A percentile compares a stretch with the other conserved stretches of the same genome.
These are phyloP conservation scores for Sporobolomyces pararoseus DNA, from an alignment of 768 basidiomycete species.

Conservation along the genomic window DNA sequence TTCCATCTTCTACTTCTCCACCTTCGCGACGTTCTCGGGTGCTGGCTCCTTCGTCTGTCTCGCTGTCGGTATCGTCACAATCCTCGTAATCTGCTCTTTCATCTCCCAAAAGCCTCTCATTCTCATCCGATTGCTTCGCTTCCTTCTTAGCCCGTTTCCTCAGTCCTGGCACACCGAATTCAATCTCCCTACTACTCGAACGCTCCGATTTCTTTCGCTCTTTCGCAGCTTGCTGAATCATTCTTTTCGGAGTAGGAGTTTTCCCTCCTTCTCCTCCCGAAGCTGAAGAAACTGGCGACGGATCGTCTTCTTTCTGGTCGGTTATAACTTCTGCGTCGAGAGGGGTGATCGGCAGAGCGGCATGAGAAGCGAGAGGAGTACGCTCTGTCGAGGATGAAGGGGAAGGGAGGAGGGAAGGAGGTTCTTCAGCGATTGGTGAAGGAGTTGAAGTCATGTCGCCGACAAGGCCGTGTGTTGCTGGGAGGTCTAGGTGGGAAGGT, in stretches of 20 bases:
- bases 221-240: slow-evolving; percentile 10
- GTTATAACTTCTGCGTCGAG: not conserved
- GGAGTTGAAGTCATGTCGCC: slow-evolving; percentile 1
- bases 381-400: slow-evolving; percentile 7
- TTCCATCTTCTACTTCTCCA: not conserved
- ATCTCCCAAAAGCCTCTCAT: slow-evolving; percentile 1
- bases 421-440: slow-evolving; percentile 6
- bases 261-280: slow-evolving; percentile 17
- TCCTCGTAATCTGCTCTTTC: slow-evolving; percentile 1
- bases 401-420: not conserved
- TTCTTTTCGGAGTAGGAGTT: slow-evolving; percentile 13
- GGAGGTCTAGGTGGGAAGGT: slow-evolving; percentile 19
- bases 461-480: not conserved
- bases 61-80: slow-evolving; percentile 19
- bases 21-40: no score
- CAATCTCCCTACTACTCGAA: no score
- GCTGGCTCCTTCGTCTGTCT: not conserved
- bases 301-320: slow-evolving; percentile 7
- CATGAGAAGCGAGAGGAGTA: slow-evolving; percentile 17
- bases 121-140: not conserved
- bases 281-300: slow-evolving; percentile 1
- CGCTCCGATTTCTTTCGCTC: not conserved
- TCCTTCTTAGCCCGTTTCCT: not conserved
- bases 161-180: not conserved
- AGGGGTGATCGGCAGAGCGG: not conserved